phyloP scores from a whole-genome alignment of 2,329 filamentous ascomycete genomes.

The Arthrinium phaeospermum region DNA sequence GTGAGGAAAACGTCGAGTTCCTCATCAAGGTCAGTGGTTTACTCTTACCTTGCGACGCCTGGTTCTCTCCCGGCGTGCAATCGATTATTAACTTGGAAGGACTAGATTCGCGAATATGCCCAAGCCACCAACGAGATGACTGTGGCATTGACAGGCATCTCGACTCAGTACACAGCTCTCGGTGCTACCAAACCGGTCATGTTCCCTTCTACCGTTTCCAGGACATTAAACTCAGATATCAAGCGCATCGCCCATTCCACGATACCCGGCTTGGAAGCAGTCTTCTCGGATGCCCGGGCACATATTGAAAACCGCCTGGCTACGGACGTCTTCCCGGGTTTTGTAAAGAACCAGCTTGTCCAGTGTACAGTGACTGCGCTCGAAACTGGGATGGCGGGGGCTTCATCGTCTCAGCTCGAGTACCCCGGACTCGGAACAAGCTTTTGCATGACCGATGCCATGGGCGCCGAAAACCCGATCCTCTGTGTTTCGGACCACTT shows the following conservation, averaged over 20 bases:
- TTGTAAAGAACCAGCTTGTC: conserved; percentile 58
- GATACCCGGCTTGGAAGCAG: conserved; percentile 51
- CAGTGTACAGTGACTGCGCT: conserved; percentile 50
- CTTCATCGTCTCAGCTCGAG: conserved; percentile 38
- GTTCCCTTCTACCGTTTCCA: conserved; percentile 47
- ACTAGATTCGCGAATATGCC: conserved; percentile 51
- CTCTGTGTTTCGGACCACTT: conserved; percentile 57
- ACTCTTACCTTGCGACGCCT: not conserved
- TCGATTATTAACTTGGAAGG: not conserved
- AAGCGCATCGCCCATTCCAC: conserved; percentile 50
- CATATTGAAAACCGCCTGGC: conserved; percentile 52
- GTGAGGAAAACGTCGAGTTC: conserved; percentile 57
- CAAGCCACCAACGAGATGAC: conserved; percentile 50
- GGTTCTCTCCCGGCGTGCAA: not conserved
- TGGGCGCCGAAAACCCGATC: conserved; percentile 55
- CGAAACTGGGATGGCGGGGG: conserved; percentile 25
- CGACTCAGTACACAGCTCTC: conserved; percentile 47
- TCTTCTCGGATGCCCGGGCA: conserved; percentile 49
- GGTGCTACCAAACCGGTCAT: conserved; percentile 45
- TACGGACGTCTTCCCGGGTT: conserved; percentile 55
- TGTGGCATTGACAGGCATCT: conserved; percentile 50
- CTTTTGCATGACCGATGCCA: conserved; percentile 62
- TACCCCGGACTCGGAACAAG: conserved; percentile 63
- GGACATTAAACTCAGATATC: conserved; percentile 51
- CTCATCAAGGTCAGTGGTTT: conserved; percentile 49